Conservation (phyloP, 208 protist genomes). For the Leishmania tarentolae region DNA sequence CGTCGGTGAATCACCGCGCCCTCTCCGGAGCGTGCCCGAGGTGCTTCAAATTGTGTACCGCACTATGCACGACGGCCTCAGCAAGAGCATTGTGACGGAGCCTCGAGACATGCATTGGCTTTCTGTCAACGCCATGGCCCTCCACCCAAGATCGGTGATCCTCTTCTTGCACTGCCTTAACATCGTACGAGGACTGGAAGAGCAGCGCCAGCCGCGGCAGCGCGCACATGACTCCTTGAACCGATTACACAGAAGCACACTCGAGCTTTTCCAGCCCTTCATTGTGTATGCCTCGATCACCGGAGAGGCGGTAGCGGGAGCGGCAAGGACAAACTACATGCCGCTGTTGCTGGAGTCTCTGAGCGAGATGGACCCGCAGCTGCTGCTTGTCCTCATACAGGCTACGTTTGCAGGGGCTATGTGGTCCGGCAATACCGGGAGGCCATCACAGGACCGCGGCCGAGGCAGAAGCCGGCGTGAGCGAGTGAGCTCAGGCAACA, state of each 20-base stretch:
- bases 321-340: background rate
- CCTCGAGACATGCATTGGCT: conserved; percentile 4
- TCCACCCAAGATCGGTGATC: conserved; percentile 5
- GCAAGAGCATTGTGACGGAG: background rate
- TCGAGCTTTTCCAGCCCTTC: conserved; percentile 19
- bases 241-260: background rate
- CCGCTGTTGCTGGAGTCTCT: conserved; percentile 14
- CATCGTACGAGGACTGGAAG: background rate
- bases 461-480: background rate
- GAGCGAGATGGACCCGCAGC: conserved; percentile 16
- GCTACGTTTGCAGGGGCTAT: background rate
- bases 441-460: background rate
- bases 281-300: conserved; percentile 3
- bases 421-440: background rate
- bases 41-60: conserved; percentile 9
- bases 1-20: background rate
- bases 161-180: conserved; percentile 4
- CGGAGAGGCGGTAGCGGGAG: background rate
- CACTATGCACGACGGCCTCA: background rate
- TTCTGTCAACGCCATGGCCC: background rate
- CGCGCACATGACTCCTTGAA: background rate
- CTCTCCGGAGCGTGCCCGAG: background rate
- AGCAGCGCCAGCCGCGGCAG: background rate
- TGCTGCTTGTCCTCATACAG: conserved; percentile 12
- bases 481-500: background rate